Base-by-base conservation (phyloP, 2,329 filamentous ascomycete genomes). In the Rugonectria rugulosa region DNA sequence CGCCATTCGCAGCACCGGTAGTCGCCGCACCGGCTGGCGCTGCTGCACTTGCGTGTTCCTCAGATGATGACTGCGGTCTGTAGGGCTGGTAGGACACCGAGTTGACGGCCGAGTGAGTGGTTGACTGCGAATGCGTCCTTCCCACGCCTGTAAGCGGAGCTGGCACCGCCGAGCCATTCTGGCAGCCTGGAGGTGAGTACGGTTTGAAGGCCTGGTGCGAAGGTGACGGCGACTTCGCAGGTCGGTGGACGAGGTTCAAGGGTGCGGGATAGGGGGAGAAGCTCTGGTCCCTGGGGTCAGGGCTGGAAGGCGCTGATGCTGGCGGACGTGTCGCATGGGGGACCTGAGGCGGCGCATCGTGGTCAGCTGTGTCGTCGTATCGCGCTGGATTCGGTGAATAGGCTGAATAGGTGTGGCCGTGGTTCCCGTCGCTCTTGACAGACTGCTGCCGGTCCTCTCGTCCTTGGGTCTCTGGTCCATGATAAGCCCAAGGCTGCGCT, bases 401-500 rank as follows among this genome's bases (percentile, higher is more conserved):
- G n/a, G n/a, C n/a, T n/a, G n/a, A n/a, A n/a, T n/a, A n/a, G n/a
- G n/a, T n/a, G 10, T 36, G 58, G 10, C 17, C 34, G 20, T 61
- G 49, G 27, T 14, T 43, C 23, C 53, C 50, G 24, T 47, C 20
- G 7, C 29, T 38, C 31, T 47, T 47, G n/a, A 19, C 43, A 38
- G 31, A 37, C 21, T 26, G 37, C 32, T 38, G 48, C 36, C 41
- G 45, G 14, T 45, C 31, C 20, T 21, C 40, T 8, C 44, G 43
- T 21, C 5, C 47, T n/a, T n/a, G n/a, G n/a, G n/a, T n/a, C 43
- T 59, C 57, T 6, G 68, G 64, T 3, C 70, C 70, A 57, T 71
- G 66, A 27, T 72, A 74, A 14, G 72, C 62, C 71, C 72, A 74
- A 9, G 72, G 70, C 34, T 72, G 70, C 26, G 70, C 72, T 56